Percentiles rank a stretch among this genome's conserved stretches.
Conservation (phyloP, 331 rosid species). For the Malus hybrid region DNA sequence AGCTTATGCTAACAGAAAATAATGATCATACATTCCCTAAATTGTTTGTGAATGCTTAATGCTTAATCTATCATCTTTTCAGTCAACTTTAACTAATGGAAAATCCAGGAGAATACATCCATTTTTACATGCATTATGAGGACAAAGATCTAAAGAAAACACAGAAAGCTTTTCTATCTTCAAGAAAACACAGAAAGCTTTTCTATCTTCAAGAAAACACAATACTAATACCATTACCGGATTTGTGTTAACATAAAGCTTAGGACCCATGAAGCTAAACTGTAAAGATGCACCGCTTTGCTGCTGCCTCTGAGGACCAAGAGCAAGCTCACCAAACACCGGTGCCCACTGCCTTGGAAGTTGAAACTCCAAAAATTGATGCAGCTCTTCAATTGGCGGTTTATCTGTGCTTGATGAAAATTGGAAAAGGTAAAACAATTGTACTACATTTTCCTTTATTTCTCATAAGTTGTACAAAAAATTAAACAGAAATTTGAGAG, state of each 20-base stretch:
- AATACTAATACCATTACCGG: slow-evolving; percentile 34
- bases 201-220: background rate
- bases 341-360: slow-evolving; percentile 98
- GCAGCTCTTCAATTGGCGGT: slow-evolving; percentile 66
- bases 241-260: slow-evolving; percentile 71
- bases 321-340: slow-evolving; percentile 77
- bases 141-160: background rate
- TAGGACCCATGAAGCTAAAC: slow-evolving; percentile 91
- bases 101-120: too few species aligned
- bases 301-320: slow-evolving; percentile 71
- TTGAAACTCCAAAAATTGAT: slow-evolving; percentile 85
- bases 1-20: background rate
- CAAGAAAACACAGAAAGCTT: background rate
- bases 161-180: background rate
- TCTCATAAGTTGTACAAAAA: background rate
- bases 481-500: background rate
- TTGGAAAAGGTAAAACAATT: background rate
- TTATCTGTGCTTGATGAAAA: slow-evolving; percentile 48
- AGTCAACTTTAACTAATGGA: background rate
- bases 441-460: background rate
- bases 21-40: background rate
- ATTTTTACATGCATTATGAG: background rate
- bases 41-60: background rate
- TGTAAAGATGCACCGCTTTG: slow-evolving; percentile 58
- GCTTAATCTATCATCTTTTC: background rate